Percentiles rank a stretch among this genome's conserved stretches.
phyloP scores from a whole-genome alignment of 2,329 filamentous ascomycete species.

The Diplocarpon rosae region DNA sequence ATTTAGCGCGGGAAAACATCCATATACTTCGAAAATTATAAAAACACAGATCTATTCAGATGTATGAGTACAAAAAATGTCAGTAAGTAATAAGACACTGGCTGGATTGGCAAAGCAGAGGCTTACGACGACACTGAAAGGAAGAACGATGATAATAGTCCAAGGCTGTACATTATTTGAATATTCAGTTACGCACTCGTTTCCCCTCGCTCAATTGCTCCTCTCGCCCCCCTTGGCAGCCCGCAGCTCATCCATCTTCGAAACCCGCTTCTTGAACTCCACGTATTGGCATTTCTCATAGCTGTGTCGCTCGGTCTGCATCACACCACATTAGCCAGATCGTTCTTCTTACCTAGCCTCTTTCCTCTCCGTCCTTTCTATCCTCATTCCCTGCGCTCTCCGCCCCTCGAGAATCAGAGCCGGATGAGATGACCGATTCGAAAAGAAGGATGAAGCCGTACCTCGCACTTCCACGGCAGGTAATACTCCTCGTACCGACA shows the following conservation, averaged over 20 bases:
- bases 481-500: constrained; percentile 91
- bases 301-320: constrained; percentile 83
- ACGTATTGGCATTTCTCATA: constrained; percentile 99
- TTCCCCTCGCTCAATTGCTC: constrained; percentile 57
- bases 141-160: too few species aligned
- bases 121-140: too few species aligned
- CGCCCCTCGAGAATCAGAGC: neutral
- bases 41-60: too few species aligned
- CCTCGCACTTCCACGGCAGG: constrained; percentile 94
- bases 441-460: constrained; percentile 36
- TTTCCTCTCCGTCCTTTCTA: neutral
- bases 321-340: constrained; percentile 12
- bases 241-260: constrained; percentile 95
- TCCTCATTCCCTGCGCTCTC: neutral
- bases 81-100: too few species aligned
- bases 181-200: too few species aligned
- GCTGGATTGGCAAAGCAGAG: too few species aligned
- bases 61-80: too few species aligned
- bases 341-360: neutral
- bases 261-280: constrained; percentile 97
- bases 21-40: too few species aligned
- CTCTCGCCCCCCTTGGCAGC: constrained; percentile 73
- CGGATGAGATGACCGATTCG: too few species aligned
- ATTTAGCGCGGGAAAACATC: too few species aligned
- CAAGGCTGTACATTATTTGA: too few species aligned